Evolutionary conservation across 2,329 filamentous ascomycete species (phyloP).

Genomic region (Colletotrichum salicis): DNA sequence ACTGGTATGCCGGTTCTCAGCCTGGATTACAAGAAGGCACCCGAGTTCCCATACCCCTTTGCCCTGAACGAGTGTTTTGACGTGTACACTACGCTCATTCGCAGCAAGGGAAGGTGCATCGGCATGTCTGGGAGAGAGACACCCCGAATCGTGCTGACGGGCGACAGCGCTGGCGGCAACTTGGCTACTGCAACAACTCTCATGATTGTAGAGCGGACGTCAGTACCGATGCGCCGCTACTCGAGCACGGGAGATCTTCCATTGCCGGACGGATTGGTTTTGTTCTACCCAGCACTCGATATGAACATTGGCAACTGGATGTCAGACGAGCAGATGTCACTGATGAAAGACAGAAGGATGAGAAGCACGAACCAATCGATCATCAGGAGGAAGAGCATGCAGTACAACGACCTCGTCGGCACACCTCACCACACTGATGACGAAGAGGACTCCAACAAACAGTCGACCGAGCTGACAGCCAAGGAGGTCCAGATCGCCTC

Average conservation of each 20-base stretch:
- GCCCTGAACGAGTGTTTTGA: constrained; percentile 63
- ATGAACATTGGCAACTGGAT: constrained; percentile 99
- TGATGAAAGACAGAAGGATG: constrained; percentile 86
- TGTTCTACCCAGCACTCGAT: constrained; percentile 91
- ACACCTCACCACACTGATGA: constrained; percentile 86
- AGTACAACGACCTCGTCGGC: constrained; percentile 85
- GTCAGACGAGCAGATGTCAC: constrained; percentile 95
- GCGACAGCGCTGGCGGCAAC: constrained; percentile 62
- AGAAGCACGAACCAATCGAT: constrained; percentile 83
- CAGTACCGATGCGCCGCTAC: constrained; percentile 62
- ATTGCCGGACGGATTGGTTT: constrained; percentile 80
- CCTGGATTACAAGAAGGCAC: constrained; percentile 78
- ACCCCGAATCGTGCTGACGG: constrained; percentile 57
- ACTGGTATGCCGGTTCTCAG: constrained; percentile 90
- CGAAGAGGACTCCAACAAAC: constrained; percentile 63
- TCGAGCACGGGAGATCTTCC: constrained; percentile 71
- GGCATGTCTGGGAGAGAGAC: constrained; percentile 52
- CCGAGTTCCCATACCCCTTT: constrained; percentile 61
- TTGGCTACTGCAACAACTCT: constrained; percentile 76
- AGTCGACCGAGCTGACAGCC: constrained; percentile 37
- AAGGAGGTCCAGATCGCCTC: constrained; percentile 33
- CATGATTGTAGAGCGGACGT: constrained; percentile 84
- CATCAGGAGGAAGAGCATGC: constrained; percentile 84
- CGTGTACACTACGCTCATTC: constrained; percentile 52
- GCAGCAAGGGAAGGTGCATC: constrained; percentile 54